Percentiles rank a stretch among this genome's conserved stretches.
These are phyloP conservation scores for Knoxdaviesia capensis DNA, from an alignment of 2,329 filamentous ascomycete genomes.

Conservation along the genomic window DNA sequence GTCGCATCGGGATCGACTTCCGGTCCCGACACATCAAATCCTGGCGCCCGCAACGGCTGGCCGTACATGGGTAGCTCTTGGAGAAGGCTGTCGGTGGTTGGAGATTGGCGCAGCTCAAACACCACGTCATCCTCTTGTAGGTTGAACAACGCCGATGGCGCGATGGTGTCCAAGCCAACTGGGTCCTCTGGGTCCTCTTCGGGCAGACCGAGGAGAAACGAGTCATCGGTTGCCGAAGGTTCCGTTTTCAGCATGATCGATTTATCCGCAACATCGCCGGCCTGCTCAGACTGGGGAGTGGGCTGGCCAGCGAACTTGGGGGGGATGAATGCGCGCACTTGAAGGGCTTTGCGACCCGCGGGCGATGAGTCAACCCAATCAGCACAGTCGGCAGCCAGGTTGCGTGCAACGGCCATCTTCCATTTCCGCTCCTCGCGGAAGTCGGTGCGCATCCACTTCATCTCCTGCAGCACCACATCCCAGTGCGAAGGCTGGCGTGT, in stretches of 20 bases:
- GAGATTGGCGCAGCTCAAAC: slow-evolving; percentile 55
- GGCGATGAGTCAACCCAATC: slow-evolving; percentile 52
- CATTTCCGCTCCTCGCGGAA: slow-evolving; percentile 87
- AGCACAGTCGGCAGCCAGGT: slow-evolving; percentile 63
- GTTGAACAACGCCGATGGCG: slow-evolving; percentile 66
- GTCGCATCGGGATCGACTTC: slow-evolving; percentile 46
- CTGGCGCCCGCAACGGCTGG: slow-evolving; percentile 36
- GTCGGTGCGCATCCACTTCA: slow-evolving; percentile 97
- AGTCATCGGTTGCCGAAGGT: slow-evolving; percentile 18
- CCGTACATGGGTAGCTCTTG: slow-evolving; percentile 68
- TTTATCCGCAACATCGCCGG: slow-evolving; percentile 8
- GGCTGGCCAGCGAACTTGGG: slow-evolving; percentile 13
- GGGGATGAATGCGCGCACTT: slow-evolving; percentile 38
- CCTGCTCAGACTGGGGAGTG: slow-evolving; percentile 7
- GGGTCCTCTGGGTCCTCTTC: slow-evolving; percentile 9
- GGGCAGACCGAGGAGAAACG: slow-evolving; percentile 19
- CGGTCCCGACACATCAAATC: slow-evolving; percentile 32
- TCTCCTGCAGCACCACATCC: slow-evolving; percentile 74
- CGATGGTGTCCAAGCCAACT: slow-evolving; percentile 20
- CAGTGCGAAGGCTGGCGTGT: slow-evolving; percentile 57
- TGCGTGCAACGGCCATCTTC: slow-evolving; percentile 67
- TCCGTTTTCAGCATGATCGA: slow-evolving; percentile 8
- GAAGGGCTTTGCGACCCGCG: slow-evolving; percentile 45
- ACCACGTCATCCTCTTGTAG: slow-evolving; percentile 66
- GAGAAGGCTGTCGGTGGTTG: slow-evolving; percentile 56